Evolutionary conservation across 805 yeast genomes (phyloP), one percentile per base, ranked within the genome.

Genomic region (Suhomyces canberraensis): DNA sequence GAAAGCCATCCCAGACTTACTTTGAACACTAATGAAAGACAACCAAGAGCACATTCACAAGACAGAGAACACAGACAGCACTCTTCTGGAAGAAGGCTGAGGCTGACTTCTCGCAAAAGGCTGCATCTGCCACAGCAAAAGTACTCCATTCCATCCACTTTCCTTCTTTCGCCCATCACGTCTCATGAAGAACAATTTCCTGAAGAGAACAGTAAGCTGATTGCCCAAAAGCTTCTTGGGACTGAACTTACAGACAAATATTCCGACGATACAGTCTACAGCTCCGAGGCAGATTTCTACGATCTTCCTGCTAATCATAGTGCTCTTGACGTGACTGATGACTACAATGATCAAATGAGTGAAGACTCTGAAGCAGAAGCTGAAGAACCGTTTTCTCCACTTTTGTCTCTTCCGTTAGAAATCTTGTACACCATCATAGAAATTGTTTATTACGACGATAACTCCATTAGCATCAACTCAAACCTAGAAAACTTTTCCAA

Each of bases 391-490:
- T 39, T 39, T 15, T 37, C 43, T 9, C 49, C 49, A 4, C 44
- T 45, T 25, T 31, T 45, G 17, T 60, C 66, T 29, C 56, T 78
- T 31, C 84, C 84, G 3, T 61, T 79, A 8, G 84, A 78, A 49
- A 73, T 78, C 40, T 60, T 76, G 28, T 69, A 69, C 56, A 69
- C 72, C 47, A 76, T 78, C 41, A 58, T 78, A 27, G 79, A 78
- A 38, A 72, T 70, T 42, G 81, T 75, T 35, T 69, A 73, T 54
- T 79, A 75, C 48, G 68, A 70, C 45, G 75, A 75, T 49, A 73
- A 71, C 42, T 68, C 76, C 22, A 68, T 73, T 18, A 69, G 78
- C 29, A 73, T 73, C 31, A 67, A 77, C 36, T 67, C 72, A 20
- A 76, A 77, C 52, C 56, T 76, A 32, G 74, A 71, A 35, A 65